These are phyloP conservation scores for Trichomonas tenax DNA, from an alignment of 208 protist species.

Conservation along the genomic window DNA sequence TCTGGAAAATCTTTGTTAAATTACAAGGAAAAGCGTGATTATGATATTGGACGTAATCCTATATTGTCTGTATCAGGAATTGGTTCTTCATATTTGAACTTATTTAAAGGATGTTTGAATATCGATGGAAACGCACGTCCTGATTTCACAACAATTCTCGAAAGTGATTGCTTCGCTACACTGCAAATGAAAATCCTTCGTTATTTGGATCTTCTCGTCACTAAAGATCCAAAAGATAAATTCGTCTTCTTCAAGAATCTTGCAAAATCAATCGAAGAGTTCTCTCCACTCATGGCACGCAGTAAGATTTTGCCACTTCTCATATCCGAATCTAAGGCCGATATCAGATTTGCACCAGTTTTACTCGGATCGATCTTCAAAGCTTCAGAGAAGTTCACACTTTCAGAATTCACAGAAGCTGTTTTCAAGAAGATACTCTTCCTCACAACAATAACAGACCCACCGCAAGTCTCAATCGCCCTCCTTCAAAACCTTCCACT, in stretches of 20 bases:
- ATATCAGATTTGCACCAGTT: background rate
- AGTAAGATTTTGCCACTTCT: background rate
- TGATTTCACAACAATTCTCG: background rate
- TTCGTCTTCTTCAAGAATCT: background rate
- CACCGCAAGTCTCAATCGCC: background rate
- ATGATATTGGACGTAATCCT: background rate
- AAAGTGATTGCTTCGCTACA: background rate
- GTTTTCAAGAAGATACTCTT: background rate
- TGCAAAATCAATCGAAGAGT: background rate
- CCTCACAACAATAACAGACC: background rate
- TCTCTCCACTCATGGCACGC: background rate
- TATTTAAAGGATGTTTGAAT: background rate
- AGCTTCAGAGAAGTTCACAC: background rate
- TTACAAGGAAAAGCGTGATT: background rate
- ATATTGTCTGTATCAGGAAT: background rate
- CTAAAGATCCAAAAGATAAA: slow-evolving; percentile 18
- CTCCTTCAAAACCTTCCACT: background rate
- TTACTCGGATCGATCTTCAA: background rate
- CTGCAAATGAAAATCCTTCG: background rate
- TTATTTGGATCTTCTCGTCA: background rate
- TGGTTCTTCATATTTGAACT: background rate
- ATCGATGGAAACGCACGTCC: background rate
- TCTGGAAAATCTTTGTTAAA: background rate
- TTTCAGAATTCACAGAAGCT: background rate
- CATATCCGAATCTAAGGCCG: background rate